phyloP scores from a whole-genome alignment of 2,329 filamentous ascomycete genomes.

The Huntiella decipiens region DNA sequence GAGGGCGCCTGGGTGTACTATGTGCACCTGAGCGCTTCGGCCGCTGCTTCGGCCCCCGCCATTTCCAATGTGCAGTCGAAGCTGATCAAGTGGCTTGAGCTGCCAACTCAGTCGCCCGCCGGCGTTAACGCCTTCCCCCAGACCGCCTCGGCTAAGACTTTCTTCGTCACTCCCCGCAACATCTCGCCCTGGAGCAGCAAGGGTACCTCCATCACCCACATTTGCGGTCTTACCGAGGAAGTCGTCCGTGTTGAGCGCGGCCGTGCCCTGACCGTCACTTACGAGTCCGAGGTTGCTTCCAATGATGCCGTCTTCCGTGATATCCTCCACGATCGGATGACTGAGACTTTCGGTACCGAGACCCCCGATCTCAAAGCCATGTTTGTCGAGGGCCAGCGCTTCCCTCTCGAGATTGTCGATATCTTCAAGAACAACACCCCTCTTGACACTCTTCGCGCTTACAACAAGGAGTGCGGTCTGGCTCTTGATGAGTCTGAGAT shows the following conservation, averaged over 20 bases:
- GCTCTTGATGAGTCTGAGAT: slow-evolving; percentile 80
- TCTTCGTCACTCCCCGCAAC: slow-evolving; percentile 64
- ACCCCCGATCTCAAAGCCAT: slow-evolving; percentile 54
- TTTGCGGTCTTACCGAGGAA: slow-evolving; percentile 58
- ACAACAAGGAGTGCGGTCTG: slow-evolving; percentile 69
- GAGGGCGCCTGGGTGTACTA: slow-evolving; percentile 46
- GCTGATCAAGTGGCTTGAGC: slow-evolving; percentile 13
- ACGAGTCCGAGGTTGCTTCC: slow-evolving; percentile 23
- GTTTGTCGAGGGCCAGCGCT: slow-evolving; percentile 50
- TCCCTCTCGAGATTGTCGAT: slow-evolving; percentile 54
- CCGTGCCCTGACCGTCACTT: slow-evolving; percentile 51
- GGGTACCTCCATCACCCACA: slow-evolving; percentile 80
- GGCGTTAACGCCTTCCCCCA: slow-evolving; percentile 6
- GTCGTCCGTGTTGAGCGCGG: slow-evolving; percentile 74
- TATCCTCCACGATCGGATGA: slow-evolving; percentile 84
- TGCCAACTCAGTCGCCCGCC: slow-evolving; percentile 7
- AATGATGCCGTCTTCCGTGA: slow-evolving; percentile 41
- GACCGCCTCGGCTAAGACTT: slow-evolving; percentile 10
- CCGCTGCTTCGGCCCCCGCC: neutral
- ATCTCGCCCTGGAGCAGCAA: slow-evolving; percentile 97
- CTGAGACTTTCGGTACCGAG: slow-evolving; percentile 52
- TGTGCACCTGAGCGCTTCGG: slow-evolving; percentile 33
- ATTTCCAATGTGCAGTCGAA: slow-evolving; percentile 17
- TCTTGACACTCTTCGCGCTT: slow-evolving; percentile 53
- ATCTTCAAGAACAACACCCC: slow-evolving; percentile 50